These are phyloP conservation scores for Leishmania major DNA, from an alignment of 208 protist genomes.

Conservation along the genomic window DNA sequence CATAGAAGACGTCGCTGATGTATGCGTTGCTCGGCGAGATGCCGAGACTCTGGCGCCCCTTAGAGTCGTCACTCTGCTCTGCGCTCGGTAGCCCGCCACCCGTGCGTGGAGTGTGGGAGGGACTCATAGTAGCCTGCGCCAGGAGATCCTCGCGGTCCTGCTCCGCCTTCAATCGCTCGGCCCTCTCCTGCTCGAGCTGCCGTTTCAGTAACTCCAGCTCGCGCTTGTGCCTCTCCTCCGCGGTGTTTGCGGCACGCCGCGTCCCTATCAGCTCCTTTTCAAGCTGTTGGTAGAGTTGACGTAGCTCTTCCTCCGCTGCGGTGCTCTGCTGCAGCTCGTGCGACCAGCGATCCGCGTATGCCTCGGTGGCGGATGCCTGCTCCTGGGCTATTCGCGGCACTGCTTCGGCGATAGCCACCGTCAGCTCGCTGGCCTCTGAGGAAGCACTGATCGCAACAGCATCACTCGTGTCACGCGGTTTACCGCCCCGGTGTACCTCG, in stretches of 20 bases:
- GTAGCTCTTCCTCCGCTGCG: constrained; percentile 10
- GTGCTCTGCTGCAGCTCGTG: constrained; percentile 13
- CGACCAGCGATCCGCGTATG: constrained; percentile 11
- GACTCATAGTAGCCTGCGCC: constrained; percentile 10
- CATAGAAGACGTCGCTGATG: constrained; percentile 30
- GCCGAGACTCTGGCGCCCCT: not conserved
- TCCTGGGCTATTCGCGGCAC: constrained; percentile 25
- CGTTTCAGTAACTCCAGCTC: constrained; percentile 36
- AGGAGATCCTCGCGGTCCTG: constrained; percentile 41
- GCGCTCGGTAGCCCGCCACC: not conserved
- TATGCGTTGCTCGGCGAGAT: not conserved
- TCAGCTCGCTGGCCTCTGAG: not conserved
- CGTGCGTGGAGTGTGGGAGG: constrained; percentile 1
- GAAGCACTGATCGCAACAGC: not conserved
- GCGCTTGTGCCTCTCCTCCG: constrained; percentile 25
- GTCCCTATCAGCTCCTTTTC: constrained; percentile 24
- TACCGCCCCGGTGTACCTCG: too few species aligned
- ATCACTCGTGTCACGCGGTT: not conserved
- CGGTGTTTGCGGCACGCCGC: not conserved
- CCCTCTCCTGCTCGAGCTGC: constrained; percentile 29
- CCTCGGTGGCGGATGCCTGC: constrained; percentile 7
- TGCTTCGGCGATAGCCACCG: constrained; percentile 18
- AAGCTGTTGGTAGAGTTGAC: constrained; percentile 18
- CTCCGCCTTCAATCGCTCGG: constrained; percentile 27
- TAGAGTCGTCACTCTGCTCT: not conserved